Base-by-base conservation (phyloP, 106 monocot species). In the Allium fistulosum region DNA sequence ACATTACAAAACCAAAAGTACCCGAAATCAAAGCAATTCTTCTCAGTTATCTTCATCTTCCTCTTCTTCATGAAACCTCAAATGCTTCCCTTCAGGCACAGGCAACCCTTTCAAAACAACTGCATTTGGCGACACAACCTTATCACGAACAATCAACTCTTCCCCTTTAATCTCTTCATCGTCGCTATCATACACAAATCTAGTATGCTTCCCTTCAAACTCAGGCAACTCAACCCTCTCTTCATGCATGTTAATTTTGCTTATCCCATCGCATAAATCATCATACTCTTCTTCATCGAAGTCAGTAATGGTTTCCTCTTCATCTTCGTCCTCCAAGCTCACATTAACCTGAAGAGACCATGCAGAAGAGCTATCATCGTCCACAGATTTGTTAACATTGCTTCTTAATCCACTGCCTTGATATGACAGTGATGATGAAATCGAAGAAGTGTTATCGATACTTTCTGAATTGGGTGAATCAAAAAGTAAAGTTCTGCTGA, bases 271-370 rank as follows among this genome's bases (percentile, higher is more conserved):
- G 67, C 92, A 92, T 48, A 97, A 67, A 27, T 80, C 97, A 7
- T 76, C 87, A 4, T 75, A 71, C 4, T 11, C 69, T 5, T 48
- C 82, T 7, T 72, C 73, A 0, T 76, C 78, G 2, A 57, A 62
- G 14, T 63, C 61, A 48, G 67, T 63, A 0, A 59, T 72, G 10
- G 71, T 61, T 17, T 69, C 76, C 17, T 69, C 66, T 12, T 61
- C 75, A 26, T 67, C 79, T 26, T 62, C 73, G 4, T 75, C 80
- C 2, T 76, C 60, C 7, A 57, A 67, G 28, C 88, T 73, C 9
- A 82, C 80, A 52, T 89, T 79, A 53, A 58, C 92, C 57, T 87
- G 81, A 27, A 83, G 62, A 12, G 95, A 95, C 91, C 95, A 91
- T 12, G 61, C 28, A 13, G 86, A 89, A 74, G 64, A 73, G 53